A percentile compares a stretch with the other conserved stretches of the same genome.
Evolutionary conservation across 257 asterid species (phyloP).

Genomic region (Cordia subcordata): DNA sequence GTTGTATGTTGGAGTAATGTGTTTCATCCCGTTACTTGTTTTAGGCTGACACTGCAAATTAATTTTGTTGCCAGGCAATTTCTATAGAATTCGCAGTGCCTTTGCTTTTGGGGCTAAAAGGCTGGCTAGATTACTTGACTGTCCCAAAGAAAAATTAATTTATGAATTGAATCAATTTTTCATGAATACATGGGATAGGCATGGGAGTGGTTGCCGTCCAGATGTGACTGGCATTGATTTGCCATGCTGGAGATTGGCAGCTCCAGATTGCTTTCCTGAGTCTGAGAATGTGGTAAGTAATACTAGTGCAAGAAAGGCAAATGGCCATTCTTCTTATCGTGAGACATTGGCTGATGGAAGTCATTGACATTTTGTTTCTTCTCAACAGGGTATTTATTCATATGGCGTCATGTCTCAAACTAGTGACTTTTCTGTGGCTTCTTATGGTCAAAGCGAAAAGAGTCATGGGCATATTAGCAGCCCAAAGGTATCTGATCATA

Average conservation of each 20-base stretch:
- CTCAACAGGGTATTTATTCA: slow-evolving; percentile 33
- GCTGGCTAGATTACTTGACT: slow-evolving; percentile 67
- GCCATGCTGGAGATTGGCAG: slow-evolving; percentile 34
- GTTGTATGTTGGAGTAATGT: neutral
- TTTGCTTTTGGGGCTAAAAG: slow-evolving; percentile 90
- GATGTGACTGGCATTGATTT: slow-evolving; percentile 66
- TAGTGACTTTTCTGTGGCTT: slow-evolving; percentile 36
- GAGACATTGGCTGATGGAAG: slow-evolving; percentile 31
- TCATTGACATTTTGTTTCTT: slow-evolving; percentile 28
- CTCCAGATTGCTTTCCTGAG: slow-evolving; percentile 36
- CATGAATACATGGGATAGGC: slow-evolving; percentile 87
- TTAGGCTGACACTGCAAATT: slow-evolving; percentile 4
- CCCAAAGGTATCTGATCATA: slow-evolving; percentile 36
- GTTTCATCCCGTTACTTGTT: slow-evolving; percentile 1
- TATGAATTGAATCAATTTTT: slow-evolving; percentile 83
- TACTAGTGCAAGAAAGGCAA: slow-evolving; percentile 30
- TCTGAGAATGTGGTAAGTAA: slow-evolving; percentile 33
- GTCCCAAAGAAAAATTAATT: slow-evolving; percentile 51
- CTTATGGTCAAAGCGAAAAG: slow-evolving; percentile 43
- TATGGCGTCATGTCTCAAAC: slow-evolving; percentile 28
- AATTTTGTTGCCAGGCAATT: slow-evolving; percentile 58
- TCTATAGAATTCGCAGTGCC: slow-evolving; percentile 88
- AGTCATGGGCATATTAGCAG: slow-evolving; percentile 36
- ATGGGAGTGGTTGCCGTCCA: slow-evolving; percentile 84
- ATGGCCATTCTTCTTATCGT: slow-evolving; percentile 27